These are phyloP conservation scores for Raddia distichophylla DNA, from an alignment of 176 grass and related monocot genomes.

Conservation along the genomic window DNA sequence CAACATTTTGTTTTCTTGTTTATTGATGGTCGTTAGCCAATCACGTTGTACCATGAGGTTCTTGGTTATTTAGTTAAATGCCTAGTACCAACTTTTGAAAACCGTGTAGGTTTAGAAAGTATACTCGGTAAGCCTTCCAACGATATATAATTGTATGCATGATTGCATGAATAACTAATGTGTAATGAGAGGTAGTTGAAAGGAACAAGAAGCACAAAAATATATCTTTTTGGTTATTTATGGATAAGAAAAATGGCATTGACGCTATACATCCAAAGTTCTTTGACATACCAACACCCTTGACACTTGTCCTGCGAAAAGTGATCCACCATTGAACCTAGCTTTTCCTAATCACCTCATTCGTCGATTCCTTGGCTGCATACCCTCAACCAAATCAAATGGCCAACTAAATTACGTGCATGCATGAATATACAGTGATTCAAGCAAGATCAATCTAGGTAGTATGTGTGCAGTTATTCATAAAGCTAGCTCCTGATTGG, in stretches of 20 bases:
- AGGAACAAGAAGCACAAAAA: background rate
- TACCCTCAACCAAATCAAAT: background rate
- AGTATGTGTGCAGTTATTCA: background rate
- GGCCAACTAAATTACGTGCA: slow-evolving; percentile 27
- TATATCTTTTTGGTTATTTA: slow-evolving; percentile 7
- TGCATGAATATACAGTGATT: slow-evolving; percentile 22
- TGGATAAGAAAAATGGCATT: slow-evolving; percentile 14
- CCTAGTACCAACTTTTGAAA: background rate
- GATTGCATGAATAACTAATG: background rate
- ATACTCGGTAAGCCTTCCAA: background rate
- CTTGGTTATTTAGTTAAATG: slow-evolving; percentile 11
- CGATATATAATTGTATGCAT: background rate
- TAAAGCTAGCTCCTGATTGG: slow-evolving; percentile 1
- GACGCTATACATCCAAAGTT: background rate
- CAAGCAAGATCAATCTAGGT: background rate
- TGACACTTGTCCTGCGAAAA: slow-evolving; percentile 15
- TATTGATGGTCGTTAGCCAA: background rate
- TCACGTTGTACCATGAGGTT: slow-evolving; percentile 5
- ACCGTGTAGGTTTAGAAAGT: background rate
- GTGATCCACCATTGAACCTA: background rate
- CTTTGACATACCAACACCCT: background rate
- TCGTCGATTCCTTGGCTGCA: background rate
- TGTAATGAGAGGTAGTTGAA: background rate
- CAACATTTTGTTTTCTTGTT: background rate
- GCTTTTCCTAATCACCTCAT: slow-evolving; percentile 3